These are phyloP conservation scores for Senecio squalidus DNA, from an alignment of 140 eudicot species.

Conservation along the genomic window DNA sequence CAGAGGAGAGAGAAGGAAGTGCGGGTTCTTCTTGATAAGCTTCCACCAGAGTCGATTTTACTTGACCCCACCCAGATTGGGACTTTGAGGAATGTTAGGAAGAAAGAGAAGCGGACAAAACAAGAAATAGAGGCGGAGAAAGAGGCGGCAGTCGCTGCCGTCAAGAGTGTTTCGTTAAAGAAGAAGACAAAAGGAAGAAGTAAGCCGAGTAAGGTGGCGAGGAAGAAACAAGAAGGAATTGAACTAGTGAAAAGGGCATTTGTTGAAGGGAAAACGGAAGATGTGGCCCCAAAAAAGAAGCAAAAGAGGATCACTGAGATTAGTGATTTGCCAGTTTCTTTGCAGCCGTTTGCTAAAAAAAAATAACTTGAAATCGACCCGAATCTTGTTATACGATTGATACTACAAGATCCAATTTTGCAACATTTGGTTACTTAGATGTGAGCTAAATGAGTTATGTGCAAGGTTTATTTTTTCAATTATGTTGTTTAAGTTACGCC, in stretches of 20 bases:
- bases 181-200: conserved; percentile 85
- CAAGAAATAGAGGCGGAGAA: conserved; percentile 60
- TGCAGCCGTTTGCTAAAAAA: conserved; percentile 63
- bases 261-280: conserved; percentile 39
- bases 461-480: background rate
- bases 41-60: conserved; percentile 90
- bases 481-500: background rate
- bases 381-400: background rate
- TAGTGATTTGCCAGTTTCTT: conserved; percentile 43
- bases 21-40: conserved; percentile 70
- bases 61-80: conserved; percentile 86
- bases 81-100: conserved; percentile 38
- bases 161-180: conserved; percentile 41
- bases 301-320: conserved; percentile 37
- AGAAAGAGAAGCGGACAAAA: conserved; percentile 48
- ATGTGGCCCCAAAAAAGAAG: conserved; percentile 40
- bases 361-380: conserved; percentile 3
- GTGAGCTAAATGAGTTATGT: background rate
- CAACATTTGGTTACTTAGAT: background rate
- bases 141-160: conserved; percentile 71
- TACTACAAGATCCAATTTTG: conserved; percentile 6
- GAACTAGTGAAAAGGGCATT: conserved; percentile 58
- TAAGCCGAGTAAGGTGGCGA: conserved; percentile 66
- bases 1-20: conserved; percentile 91
- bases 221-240: conserved; percentile 64